These are phyloP conservation scores for Metschnikowia lachancei DNA, from an alignment of 805 yeast genomes.

Conservation along the genomic window DNA sequence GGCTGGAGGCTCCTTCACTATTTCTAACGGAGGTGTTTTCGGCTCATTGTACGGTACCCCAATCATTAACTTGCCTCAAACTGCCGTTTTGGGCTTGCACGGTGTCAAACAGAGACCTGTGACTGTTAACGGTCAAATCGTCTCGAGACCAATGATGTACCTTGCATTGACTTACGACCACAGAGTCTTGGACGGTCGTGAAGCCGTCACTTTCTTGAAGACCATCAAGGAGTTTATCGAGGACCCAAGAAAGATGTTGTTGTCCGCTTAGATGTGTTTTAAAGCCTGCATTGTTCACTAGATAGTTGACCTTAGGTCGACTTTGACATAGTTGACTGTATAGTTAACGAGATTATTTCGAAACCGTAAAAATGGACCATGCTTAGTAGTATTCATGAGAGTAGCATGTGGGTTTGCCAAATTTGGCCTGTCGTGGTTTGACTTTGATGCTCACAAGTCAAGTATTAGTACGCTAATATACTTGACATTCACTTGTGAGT, in stretches of 20 bases:
- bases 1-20: constrained; percentile 99
- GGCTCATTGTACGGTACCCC: constrained; percentile 98
- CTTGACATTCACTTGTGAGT: too few species aligned
- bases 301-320: neutral
- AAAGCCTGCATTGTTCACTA: constrained; percentile 5
- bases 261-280: constrained; percentile 20
- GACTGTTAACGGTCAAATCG: constrained; percentile 92
- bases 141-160: constrained; percentile 99
- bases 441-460: too few species aligned
- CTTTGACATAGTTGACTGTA: constrained; percentile 5
- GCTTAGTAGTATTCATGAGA: neutral
- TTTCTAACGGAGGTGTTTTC: constrained; percentile 98
- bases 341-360: constrained; percentile 4
- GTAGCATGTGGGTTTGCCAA: too few species aligned
- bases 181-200: constrained; percentile 97
- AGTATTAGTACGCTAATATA: too few species aligned
- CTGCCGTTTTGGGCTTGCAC: constrained; percentile 95
- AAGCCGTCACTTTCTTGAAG: constrained; percentile 95
- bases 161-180: constrained; percentile 97
- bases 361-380: neutral
- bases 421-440: too few species aligned
- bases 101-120: constrained; percentile 98
- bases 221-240: constrained; percentile 95
- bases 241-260: constrained; percentile 98
- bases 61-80: constrained; percentile 96